Percentiles rank a stretch among this genome's conserved stretches.
Conservation (phyloP, 352 stramenopile genomes). For the Globisporangium ultimum region DNA sequence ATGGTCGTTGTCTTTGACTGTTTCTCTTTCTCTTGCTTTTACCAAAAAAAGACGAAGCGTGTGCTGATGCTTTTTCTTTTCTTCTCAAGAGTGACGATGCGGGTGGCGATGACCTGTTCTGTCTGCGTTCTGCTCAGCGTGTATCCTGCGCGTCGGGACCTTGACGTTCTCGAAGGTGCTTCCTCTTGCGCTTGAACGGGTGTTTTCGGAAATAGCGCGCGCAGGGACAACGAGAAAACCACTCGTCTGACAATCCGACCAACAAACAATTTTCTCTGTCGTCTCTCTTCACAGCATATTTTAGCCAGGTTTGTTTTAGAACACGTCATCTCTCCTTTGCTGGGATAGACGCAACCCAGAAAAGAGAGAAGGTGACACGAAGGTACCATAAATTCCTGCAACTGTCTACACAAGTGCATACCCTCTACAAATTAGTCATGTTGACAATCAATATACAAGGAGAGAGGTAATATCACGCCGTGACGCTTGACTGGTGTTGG, state of each 20-base stretch:
- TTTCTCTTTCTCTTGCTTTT: too few species aligned
- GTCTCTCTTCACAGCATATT: neutral
- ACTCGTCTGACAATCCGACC: neutral
- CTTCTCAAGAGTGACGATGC: too few species aligned
- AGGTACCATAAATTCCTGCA: neutral
- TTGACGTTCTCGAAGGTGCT: too few species aligned
- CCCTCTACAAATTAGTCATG: neutral
- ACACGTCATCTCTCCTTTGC: conserved; percentile 1
- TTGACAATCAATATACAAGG: too few species aligned
- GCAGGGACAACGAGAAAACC: conserved; percentile 1
- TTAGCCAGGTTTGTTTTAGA: neutral
- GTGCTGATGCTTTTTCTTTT: neutral
- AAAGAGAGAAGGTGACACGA: neutral
- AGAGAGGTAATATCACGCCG: neutral
- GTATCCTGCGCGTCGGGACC: too few species aligned
- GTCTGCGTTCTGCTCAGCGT: too few species aligned
- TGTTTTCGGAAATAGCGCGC: conserved; percentile 5
- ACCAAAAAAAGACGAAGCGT: neutral
- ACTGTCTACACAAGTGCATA: too few species aligned
- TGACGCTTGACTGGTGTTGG: conserved; percentile 11
- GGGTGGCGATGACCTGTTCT: too few species aligned
- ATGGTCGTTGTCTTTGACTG: too few species aligned
- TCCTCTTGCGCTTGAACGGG: neutral
- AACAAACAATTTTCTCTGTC: neutral
- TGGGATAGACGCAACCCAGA: conserved; percentile 2